phyloP scores from a whole-genome alignment of 106 monocot species.

The Acorus calamus region DNA sequence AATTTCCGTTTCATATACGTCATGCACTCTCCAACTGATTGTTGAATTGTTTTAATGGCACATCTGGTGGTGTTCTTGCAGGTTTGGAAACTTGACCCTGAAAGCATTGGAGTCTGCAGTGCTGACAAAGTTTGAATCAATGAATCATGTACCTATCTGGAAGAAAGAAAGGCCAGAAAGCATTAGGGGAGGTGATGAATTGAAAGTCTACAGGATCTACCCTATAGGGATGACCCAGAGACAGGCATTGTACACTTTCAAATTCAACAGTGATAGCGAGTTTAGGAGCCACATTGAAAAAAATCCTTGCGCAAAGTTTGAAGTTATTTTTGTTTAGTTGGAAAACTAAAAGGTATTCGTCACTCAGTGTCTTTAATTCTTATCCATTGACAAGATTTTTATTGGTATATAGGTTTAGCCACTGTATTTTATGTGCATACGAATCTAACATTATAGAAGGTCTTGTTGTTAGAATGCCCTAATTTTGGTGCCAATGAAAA shows the following conservation, averaged over 20 bases:
- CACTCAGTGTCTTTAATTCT: no score
- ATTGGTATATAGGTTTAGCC: no score
- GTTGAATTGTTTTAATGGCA: not conserved
- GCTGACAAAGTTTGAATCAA: slow-evolving; percentile 37
- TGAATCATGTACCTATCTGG: slow-evolving; percentile 66
- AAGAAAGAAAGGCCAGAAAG: slow-evolving; percentile 58
- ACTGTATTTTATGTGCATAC: no score
- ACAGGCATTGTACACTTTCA: slow-evolving; percentile 64
- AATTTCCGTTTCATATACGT: not conserved
- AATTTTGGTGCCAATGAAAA: no score
- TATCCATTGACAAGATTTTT: no score
- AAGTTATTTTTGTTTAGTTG: slow-evolving; percentile 76
- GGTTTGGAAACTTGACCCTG: slow-evolving; percentile 34
- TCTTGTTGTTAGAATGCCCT: no score
- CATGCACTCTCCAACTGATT: not conserved
- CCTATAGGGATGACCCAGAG: slow-evolving; percentile 72
- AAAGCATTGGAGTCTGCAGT: slow-evolving; percentile 43
- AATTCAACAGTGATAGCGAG: slow-evolving; percentile 36
- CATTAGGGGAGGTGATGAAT: slow-evolving; percentile 44
- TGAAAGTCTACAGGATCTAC: slow-evolving; percentile 67
- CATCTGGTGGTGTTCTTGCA: slow-evolving; percentile 4
- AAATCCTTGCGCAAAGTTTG: slow-evolving; percentile 64
- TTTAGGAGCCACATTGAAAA: slow-evolving; percentile 37
- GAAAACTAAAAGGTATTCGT: no score
- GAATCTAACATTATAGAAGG: no score